phyloP scores from a whole-genome alignment of 768 basidiomycete species.

The Lactarius hatsudake region DNA sequence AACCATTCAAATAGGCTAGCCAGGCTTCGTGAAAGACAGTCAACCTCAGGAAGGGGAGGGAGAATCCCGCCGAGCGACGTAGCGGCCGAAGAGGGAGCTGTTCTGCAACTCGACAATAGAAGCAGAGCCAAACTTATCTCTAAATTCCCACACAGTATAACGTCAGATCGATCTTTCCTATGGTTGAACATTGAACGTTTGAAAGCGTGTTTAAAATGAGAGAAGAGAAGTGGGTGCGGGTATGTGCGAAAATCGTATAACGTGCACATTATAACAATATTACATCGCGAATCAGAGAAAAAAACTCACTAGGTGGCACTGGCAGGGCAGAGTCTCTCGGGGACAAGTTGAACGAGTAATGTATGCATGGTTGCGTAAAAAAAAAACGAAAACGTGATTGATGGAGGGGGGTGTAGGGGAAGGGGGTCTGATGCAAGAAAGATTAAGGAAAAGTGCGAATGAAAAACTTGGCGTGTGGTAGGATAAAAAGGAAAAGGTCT shows the following conservation, averaged over 20 bases:
- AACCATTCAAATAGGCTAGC: too few species aligned
- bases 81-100: too few species aligned
- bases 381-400: background rate
- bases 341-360: background rate
- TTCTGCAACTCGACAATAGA: too few species aligned
- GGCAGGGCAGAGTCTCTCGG: background rate
- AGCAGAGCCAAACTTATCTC: too few species aligned
- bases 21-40: too few species aligned
- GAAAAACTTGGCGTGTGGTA: background rate
- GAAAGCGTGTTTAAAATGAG: background rate
- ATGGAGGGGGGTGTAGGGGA: background rate
- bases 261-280: slow-evolving; percentile 1
- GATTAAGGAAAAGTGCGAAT: background rate
- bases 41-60: too few species aligned
- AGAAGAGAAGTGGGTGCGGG: background rate
- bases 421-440: background rate
- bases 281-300: background rate
- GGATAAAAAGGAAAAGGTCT: background rate
- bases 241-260: background rate
- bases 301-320: background rate
- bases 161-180: too few species aligned
- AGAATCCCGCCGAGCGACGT: too few species aligned
- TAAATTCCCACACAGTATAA: too few species aligned
- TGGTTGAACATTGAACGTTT: too few species aligned
- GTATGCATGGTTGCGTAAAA: background rate